phyloP scores from a whole-genome alignment of 2,329 filamentous ascomycete genomes.

The Exophiala spinifera region DNA sequence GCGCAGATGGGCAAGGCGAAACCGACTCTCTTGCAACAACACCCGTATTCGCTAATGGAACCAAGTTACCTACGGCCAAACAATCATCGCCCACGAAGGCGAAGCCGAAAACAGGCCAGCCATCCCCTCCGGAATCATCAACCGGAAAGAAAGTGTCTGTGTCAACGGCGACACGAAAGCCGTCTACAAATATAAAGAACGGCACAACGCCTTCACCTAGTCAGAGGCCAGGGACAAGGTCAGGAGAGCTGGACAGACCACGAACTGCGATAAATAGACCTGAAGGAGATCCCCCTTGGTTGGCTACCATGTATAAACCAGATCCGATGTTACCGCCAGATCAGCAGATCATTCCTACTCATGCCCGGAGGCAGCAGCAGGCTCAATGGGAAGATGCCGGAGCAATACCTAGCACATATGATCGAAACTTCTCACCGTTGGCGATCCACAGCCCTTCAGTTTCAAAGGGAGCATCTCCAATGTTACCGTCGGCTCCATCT shows the following conservation, averaged over 20 bases:
- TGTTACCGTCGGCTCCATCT: constrained; percentile 15
- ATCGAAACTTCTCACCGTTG: constrained; percentile 80
- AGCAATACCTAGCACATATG: constrained; percentile 78
- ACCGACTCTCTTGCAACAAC: constrained; percentile 13
- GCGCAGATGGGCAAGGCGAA: constrained; percentile 25
- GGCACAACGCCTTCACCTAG: constrained; percentile 39
- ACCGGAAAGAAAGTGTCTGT: constrained; percentile 38
- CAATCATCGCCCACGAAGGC: constrained; percentile 30
- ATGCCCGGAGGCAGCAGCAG: constrained; percentile 85
- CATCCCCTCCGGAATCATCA: constrained; percentile 23
- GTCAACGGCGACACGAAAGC: constrained; percentile 38
- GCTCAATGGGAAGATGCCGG: constrained; percentile 94
- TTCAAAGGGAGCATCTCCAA: constrained; percentile 17
- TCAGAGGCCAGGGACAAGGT: constrained; percentile 61
- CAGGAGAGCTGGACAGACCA: constrained; percentile 52
- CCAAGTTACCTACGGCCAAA: constrained; percentile 26
- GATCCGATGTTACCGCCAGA: constrained; percentile 92
- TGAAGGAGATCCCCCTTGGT: constrained; percentile 94
- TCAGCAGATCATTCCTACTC: constrained; percentile 90
- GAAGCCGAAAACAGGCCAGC: constrained; percentile 33
- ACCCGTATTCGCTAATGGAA: constrained; percentile 26
- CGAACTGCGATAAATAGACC: constrained; percentile 63
- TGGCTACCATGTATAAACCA: constrained; percentile 90
- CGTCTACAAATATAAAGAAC: constrained; percentile 36
- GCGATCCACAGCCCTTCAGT: constrained; percentile 45